Evolutionary conservation across 192 early-diverging fungal species (phyloP).

Genomic region (Entophlyctis luteolus): DNA sequence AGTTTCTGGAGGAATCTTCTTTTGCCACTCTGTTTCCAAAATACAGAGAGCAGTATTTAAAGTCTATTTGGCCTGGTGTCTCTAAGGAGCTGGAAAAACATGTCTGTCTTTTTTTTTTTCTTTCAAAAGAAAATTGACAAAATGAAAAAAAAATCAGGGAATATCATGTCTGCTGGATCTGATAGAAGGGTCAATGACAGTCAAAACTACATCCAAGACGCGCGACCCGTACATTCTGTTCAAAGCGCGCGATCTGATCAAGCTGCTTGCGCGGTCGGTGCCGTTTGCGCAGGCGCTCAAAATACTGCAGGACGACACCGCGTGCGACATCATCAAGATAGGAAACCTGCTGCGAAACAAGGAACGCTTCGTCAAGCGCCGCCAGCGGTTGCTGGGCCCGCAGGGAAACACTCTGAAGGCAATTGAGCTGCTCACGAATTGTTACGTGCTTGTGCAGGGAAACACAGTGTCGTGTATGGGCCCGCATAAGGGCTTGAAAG

Average conservation of each 20-base stretch:
- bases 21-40: constrained; percentile 98
- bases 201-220: constrained; percentile 93
- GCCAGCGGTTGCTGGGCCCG: constrained; percentile 91
- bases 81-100: constrained; percentile 74
- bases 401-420: constrained; percentile 51
- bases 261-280: constrained; percentile 88
- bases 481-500: constrained; percentile 80
- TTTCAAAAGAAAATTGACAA: neutral
- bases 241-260: constrained; percentile 92
- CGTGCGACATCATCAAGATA: constrained; percentile 96
- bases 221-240: constrained; percentile 92
- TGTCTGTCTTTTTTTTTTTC: constrained; percentile 38
- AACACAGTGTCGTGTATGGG: constrained; percentile 96
- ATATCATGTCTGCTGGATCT: constrained; percentile 87
- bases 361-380: constrained; percentile 94
- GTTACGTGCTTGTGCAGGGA: constrained; percentile 98
- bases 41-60: constrained; percentile 92
- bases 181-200: constrained; percentile 96
- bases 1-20: constrained; percentile 87
- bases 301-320: constrained; percentile 85
- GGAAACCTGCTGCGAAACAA: constrained; percentile 92
- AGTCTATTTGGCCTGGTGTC: constrained; percentile 86
- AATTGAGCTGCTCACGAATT: constrained; percentile 89
- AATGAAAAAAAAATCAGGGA: constrained; percentile 53
- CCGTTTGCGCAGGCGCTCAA: constrained; percentile 87